Evolutionary conservation across 163 green algal species (phyloP).

Genomic region (Scenedesmus sp.): DNA sequence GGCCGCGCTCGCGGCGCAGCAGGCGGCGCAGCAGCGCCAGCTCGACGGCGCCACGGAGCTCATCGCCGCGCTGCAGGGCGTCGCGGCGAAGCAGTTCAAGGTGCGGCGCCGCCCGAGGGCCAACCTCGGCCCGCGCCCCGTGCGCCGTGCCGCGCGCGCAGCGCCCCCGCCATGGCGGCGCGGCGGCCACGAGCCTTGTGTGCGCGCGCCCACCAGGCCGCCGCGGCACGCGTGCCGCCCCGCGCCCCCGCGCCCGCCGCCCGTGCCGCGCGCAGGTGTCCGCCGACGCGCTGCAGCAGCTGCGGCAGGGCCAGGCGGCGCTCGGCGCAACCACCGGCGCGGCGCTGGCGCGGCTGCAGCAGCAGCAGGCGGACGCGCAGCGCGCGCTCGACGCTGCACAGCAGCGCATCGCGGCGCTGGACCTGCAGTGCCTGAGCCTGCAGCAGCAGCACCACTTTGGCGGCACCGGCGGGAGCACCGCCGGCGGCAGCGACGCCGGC

Average conservation of each 20-base stretch:
- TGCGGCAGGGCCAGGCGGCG: slow-evolving; percentile 10
- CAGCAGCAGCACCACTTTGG: not conserved
- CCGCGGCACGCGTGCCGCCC: too few relatives aligned
- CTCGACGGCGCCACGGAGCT: slow-evolving; percentile 36
- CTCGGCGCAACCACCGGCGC: slow-evolving; percentile 12
- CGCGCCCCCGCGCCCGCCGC: too few relatives aligned
- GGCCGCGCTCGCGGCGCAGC: slow-evolving; percentile 35
- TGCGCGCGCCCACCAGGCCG: too few relatives aligned
- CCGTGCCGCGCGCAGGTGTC: slow-evolving; percentile 24
- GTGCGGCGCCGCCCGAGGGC: slow-evolving; percentile 6
- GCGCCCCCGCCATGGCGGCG: too few relatives aligned
- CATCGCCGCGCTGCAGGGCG: slow-evolving; percentile 36
- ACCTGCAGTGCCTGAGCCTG: not conserved
- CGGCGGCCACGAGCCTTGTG: too few relatives aligned
- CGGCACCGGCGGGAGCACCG: not conserved
- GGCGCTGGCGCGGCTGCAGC: slow-evolving; percentile 1
- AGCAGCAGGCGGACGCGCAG: slow-evolving; percentile 33
- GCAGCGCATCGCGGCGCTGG: not conserved
- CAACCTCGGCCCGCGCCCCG: too few relatives aligned
- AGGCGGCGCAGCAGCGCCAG: slow-evolving; percentile 26
- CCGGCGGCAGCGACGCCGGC: too few relatives aligned
- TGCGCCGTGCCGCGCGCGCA: too few relatives aligned
- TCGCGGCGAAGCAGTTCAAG: slow-evolving; percentile 43
- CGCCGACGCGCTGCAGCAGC: slow-evolving; percentile 34
- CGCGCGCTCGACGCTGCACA: slow-evolving; percentile 15